Percentiles rank a stretch among this genome's conserved stretches.
Conservation (phyloP, 2,329 filamentous ascomycete species). For the Trichophyton rubrum region DNA sequence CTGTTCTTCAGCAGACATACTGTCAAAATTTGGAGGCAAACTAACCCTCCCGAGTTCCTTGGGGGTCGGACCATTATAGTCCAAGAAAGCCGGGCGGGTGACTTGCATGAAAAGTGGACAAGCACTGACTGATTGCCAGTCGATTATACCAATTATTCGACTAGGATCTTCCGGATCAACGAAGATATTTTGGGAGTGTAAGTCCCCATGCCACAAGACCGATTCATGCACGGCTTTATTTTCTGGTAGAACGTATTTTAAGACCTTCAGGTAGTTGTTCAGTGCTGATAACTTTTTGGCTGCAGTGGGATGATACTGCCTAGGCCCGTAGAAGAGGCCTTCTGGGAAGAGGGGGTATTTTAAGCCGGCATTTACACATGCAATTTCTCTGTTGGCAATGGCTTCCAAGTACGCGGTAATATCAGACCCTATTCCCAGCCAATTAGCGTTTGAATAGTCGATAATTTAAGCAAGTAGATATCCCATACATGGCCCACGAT, state of each 20-base stretch:
- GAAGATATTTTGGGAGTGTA: constrained; percentile 31
- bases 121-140: constrained; percentile 17
- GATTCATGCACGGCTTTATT: constrained; percentile 16
- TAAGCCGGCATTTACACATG: constrained; percentile 19
- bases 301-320: constrained; percentile 20
- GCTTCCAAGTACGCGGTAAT: constrained; percentile 11
- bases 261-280: constrained; percentile 22
- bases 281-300: constrained; percentile 22
- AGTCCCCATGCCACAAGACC: constrained; percentile 30
- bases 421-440: too few relatives aligned
- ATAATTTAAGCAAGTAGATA: not conserved
- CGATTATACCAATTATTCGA: constrained; percentile 12
- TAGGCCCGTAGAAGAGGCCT: constrained; percentile 17
- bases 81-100: constrained; percentile 14
- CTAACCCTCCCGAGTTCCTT: constrained; percentile 11
- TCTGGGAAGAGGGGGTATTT: constrained; percentile 14
- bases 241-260: constrained; percentile 22
- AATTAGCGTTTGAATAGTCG: too few relatives aligned
- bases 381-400: constrained; percentile 23
- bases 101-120: constrained; percentile 17
- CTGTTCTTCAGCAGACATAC: constrained; percentile 15
- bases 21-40: constrained; percentile 15
- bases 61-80: constrained; percentile 17
- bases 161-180: constrained; percentile 17
- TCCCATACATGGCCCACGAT: constrained; percentile 17